Evolutionary conservation across 2,329 filamentous ascomycete genomes (phyloP).

Genomic region (Beauveria asiatica): DNA sequence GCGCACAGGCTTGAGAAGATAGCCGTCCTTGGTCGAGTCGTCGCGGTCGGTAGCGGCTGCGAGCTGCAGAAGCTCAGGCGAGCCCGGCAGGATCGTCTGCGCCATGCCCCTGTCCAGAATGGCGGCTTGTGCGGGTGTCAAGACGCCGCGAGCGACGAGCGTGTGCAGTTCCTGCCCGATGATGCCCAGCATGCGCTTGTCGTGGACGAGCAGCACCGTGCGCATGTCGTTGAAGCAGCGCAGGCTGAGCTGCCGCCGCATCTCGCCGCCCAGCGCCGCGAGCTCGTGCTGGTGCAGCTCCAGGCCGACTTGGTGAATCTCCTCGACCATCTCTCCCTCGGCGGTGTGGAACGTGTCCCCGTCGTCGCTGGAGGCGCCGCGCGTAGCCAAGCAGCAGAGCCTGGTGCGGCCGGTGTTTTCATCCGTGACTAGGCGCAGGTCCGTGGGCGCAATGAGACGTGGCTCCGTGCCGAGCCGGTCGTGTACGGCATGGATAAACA

Average conservation of each 20-base stretch:
- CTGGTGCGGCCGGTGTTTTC: conserved; percentile 15
- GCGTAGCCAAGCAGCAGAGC: conserved; percentile 19
- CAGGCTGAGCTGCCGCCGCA: conserved; percentile 27
- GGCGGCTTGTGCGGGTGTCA: conserved; percentile 21
- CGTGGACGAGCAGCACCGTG: conserved; percentile 31
- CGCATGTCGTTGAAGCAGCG: conserved; percentile 33
- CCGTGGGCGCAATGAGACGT: conserved; percentile 24
- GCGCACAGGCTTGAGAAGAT: conserved; percentile 30
- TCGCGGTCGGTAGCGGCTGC: conserved; percentile 1
- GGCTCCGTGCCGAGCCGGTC: conserved; percentile 22
- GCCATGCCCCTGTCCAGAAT: conserved; percentile 21
- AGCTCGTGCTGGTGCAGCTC: conserved; percentile 33
- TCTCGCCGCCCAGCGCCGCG: conserved; percentile 19
- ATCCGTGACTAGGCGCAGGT: conserved; percentile 25
- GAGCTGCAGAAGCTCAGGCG: conserved; percentile 18
- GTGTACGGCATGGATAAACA: conserved; percentile 25
- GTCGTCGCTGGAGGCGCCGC: not conserved
- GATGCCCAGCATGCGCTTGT: conserved; percentile 34
- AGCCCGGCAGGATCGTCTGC: conserved; percentile 27
- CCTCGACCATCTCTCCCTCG: conserved; percentile 22
- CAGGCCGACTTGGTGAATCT: conserved; percentile 29
- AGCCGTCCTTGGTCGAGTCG: conserved; percentile 18
- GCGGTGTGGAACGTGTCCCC: conserved; percentile 11
- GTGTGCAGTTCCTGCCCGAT: conserved; percentile 25
- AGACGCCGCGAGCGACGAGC: conserved; percentile 18